Percentiles rank a stretch among this genome's conserved stretches.
Evolutionary conservation across 352 stramenopile species (phyloP).

Genomic region (Phytophthora syringae): DNA sequence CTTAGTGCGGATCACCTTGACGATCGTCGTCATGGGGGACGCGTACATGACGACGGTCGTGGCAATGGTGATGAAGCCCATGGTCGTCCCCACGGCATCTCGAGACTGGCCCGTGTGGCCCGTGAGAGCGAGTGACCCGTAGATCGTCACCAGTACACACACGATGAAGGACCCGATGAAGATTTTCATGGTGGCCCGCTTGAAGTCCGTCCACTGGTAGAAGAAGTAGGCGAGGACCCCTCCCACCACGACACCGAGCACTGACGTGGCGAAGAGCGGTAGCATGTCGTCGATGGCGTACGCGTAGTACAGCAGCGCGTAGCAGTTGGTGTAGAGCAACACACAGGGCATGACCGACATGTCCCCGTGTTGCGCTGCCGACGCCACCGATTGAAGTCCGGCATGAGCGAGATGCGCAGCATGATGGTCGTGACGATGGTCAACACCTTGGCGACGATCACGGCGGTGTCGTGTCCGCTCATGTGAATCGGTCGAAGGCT

Average conservation of each 20-base stretch:
- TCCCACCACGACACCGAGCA: constrained; percentile 42
- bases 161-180: constrained; percentile 32
- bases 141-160: constrained; percentile 35
- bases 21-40: constrained; percentile 52
- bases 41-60: constrained; percentile 51
- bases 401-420: constrained; percentile 34
- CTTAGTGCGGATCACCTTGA: constrained; percentile 44
- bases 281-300: constrained; percentile 55
- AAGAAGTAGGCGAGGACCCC: constrained; percentile 45
- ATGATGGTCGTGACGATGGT: constrained; percentile 37
- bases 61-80: constrained; percentile 45
- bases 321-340: constrained; percentile 38
- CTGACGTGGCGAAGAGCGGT: constrained; percentile 51
- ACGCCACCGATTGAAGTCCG: constrained; percentile 45
- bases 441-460: constrained; percentile 33
- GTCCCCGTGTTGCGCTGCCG: constrained; percentile 37
- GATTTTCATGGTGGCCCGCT: constrained; percentile 33
- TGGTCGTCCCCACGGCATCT: constrained; percentile 21
- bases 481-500: constrained; percentile 4
- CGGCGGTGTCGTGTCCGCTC: constrained; percentile 13
- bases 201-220: constrained; percentile 44
- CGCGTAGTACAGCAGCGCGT: constrained; percentile 46
- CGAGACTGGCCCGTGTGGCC: constrained; percentile 33
- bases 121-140: constrained; percentile 30
- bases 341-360: constrained; percentile 43